Evolutionary conservation across 495 filamentous ascomycete species (phyloP), one percentile per base, ranked within the genome.

Genomic region (Copromyces sp.): DNA sequence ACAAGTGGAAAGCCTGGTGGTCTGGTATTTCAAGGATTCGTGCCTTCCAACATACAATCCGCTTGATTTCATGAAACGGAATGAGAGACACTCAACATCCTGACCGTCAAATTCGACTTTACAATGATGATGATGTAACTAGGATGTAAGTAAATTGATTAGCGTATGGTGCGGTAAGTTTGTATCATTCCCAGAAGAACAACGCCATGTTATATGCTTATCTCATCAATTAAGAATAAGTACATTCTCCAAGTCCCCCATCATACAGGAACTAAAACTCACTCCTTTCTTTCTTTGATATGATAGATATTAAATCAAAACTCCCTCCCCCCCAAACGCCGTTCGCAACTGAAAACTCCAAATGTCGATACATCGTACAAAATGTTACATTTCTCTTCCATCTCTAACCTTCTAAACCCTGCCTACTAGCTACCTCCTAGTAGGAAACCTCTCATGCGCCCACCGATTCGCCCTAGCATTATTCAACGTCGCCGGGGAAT

Each of bases 371-470:
- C 69, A 39, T 70, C 20, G 7, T 70, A n/a, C 5, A 32, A 9
- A 47, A 32, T 3, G 14, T 70, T 11, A 32, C 16, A 47, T 44
- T 6, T 29, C 40, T 17, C 16, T 12, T 42, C 20, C 12, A 9
- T 32, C 9, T 29, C 12, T 35, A n/a, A 1, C 16, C 39, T 2
- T n/a, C 53, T 39, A 29, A 6, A 14, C 61, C 32, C 24, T 42
- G 24, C 38, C 73, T 72, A 24, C 24, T 24, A 24, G 24, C 37
- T 75, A 70, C 73, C 78, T 75, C 72, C 82, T 75, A 5, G 81
- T 77, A 65, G 83, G 83, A 75, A 83, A 84, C 73, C 83, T 80
- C 75, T 84, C 83, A 73, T 83, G 83, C 24, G 69, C 77, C 77
- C 74, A 78, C 24, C 76, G 47, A 35, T 65, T 73, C 61, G 80